Percentiles rank a stretch among this genome's conserved stretches.
Conservation (phyloP, 176 grass and related monocot species). For the Oryza coarctata region DNA sequence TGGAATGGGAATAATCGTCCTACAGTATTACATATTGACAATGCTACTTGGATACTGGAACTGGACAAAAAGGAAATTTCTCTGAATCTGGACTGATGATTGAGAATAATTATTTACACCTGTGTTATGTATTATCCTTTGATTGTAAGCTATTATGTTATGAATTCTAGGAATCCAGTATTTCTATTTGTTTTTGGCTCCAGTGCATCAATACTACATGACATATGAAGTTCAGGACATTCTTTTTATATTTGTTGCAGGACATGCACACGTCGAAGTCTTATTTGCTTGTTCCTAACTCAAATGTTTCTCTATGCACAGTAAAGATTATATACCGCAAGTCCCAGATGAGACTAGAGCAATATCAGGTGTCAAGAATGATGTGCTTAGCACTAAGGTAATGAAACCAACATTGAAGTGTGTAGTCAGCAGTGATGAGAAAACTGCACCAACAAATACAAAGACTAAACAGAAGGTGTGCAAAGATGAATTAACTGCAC, state of each 20-base stretch:
- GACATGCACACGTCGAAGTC: neutral
- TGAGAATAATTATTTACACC: constrained; percentile 1
- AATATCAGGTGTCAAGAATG: constrained; percentile 37
- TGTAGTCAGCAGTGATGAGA: constrained; percentile 30
- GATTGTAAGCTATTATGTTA: neutral
- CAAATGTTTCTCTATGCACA: constrained; percentile 50
- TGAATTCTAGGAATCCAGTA: neutral
- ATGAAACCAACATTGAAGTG: constrained; percentile 16
- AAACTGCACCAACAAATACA: constrained; percentile 26
- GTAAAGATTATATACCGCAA: constrained; percentile 34
- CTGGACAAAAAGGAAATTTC: neutral
- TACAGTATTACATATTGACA: neutral
- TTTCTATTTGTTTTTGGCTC: neutral
- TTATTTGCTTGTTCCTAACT: constrained; percentile 19
- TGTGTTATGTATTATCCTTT: neutral
- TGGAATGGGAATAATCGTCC: neutral
- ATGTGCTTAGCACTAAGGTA: constrained; percentile 31
- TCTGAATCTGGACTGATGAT: neutral
- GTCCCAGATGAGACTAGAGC: constrained; percentile 23
- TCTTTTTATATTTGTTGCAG: neutral
- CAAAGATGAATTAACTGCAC: constrained; percentile 38
- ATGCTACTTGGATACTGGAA: neutral
- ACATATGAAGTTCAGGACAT: neutral
- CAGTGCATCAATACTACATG: neutral
- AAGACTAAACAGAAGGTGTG: constrained; percentile 33